phyloP scores from a whole-genome alignment of 2,329 filamentous ascomycete species.

The Colletotrichum zoysiae region DNA sequence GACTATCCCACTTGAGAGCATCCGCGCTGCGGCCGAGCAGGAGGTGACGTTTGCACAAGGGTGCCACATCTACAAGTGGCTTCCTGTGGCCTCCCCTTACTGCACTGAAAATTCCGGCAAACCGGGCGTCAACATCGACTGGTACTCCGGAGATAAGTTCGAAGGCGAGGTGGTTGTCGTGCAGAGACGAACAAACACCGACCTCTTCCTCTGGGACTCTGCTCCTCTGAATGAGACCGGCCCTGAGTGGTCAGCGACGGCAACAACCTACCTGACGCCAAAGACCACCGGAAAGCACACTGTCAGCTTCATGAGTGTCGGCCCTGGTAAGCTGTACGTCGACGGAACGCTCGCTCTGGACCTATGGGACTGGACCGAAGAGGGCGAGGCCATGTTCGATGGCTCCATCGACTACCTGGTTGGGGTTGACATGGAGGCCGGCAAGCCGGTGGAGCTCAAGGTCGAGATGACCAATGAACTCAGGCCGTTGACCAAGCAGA shows the following conservation, averaged over 20 bases:
- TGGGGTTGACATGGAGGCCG: slow-evolving; percentile 69
- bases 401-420: slow-evolving; percentile 75
- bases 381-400: slow-evolving; percentile 79
- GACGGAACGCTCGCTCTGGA: slow-evolving; percentile 71
- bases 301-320: slow-evolving; percentile 76
- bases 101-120: slow-evolving; percentile 69
- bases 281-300: slow-evolving; percentile 72
- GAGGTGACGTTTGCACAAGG: slow-evolving; percentile 72
- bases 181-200: slow-evolving; percentile 72
- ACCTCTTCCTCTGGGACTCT: slow-evolving; percentile 79
- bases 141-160: slow-evolving; percentile 74
- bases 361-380: slow-evolving; percentile 77
- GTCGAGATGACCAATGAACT: slow-evolving; percentile 77
- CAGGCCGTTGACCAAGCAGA: slow-evolving; percentile 71
- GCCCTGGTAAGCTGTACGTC: slow-evolving; percentile 71
- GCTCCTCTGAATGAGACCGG: slow-evolving; percentile 71
- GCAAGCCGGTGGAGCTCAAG: slow-evolving; percentile 70
- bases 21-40: slow-evolving; percentile 64
- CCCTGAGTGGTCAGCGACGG: slow-evolving; percentile 73
- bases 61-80: slow-evolving; percentile 74
- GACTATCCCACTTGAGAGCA: slow-evolving; percentile 74
- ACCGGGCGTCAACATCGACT: slow-evolving; percentile 73
- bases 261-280: slow-evolving; percentile 70
- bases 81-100: slow-evolving; percentile 71
- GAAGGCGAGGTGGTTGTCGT: slow-evolving; percentile 67